Evolutionary conservation across 2,329 filamentous ascomycete species (phyloP).

Genomic region (Monascus ruber): DNA sequence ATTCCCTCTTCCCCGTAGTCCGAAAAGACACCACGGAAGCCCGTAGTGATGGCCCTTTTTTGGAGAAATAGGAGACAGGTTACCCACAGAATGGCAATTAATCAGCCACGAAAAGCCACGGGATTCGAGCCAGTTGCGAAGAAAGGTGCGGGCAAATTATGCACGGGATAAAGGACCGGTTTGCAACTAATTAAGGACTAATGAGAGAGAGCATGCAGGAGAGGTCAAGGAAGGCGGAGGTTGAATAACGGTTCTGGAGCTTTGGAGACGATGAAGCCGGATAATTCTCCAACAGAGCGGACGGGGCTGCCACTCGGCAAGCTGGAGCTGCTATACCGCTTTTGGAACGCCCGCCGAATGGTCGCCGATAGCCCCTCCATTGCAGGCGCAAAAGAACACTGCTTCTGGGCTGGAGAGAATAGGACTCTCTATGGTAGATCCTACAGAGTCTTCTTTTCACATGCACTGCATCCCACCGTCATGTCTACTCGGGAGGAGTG

Average conservation of each 20-base stretch:
- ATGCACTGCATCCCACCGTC: too few relatives aligned
- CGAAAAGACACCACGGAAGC: too few relatives aligned
- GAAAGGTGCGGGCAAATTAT: too few relatives aligned
- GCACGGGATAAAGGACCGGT: too few relatives aligned
- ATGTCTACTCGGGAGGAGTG: too few relatives aligned
- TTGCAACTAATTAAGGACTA: neutral
- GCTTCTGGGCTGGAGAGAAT: too few relatives aligned
- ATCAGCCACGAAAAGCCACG: neutral
- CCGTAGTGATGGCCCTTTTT: too few relatives aligned
- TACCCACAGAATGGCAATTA: neutral
- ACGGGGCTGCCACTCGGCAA: neutral
- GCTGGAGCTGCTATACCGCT: neutral
- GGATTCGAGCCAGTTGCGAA: too few relatives aligned
- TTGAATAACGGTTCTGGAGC: neutral
- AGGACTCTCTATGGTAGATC: too few relatives aligned
- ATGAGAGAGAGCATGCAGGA: neutral
- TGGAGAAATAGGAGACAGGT: neutral
- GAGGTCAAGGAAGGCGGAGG: neutral
- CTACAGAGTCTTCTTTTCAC: too few relatives aligned
- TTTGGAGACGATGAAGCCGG: neutral
- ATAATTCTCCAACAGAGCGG: too few relatives aligned
- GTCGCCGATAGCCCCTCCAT: conserved; percentile 9
- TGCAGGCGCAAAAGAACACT: neutral
- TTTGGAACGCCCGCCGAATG: neutral
- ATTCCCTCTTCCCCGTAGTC: too few relatives aligned